Evolutionary conservation across 176 grass and related monocot species (phyloP).

Genomic region (Oryza punctata): DNA sequence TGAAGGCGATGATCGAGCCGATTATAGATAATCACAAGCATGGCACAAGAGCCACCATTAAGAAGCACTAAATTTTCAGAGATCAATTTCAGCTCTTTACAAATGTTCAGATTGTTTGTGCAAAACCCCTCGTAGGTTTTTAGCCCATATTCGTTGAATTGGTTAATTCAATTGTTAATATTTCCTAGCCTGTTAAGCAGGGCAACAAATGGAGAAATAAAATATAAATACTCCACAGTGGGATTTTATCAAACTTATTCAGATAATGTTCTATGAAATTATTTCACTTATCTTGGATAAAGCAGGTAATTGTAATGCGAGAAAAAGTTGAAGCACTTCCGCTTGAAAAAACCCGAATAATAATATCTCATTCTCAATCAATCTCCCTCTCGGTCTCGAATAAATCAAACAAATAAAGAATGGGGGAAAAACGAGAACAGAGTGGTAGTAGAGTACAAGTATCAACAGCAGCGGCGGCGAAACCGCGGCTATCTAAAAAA

Average conservation of each 20-base stretch:
- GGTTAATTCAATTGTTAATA: not conserved
- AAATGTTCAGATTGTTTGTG: not conserved
- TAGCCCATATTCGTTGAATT: not conserved
- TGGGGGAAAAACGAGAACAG: not conserved
- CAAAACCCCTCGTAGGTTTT: too few species aligned
- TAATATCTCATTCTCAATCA: conserved; percentile 26
- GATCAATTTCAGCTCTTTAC: not conserved
- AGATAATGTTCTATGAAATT: too few species aligned
- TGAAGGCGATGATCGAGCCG: conserved; percentile 45
- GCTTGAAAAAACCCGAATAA: conserved; percentile 17
- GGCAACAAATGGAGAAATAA: too few species aligned
- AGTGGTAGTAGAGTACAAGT: conserved; percentile 1
- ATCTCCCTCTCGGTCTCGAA: not conserved
- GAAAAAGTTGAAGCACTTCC: not conserved
- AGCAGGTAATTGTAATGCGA: not conserved
- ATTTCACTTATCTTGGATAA: not conserved
- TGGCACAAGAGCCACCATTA: not conserved
- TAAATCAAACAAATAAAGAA: conserved; percentile 34
- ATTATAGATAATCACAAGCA: conserved; percentile 32
- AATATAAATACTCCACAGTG: too few species aligned
- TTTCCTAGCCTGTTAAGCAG: not conserved
- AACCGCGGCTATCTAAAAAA: not conserved
- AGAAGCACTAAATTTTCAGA: not conserved
- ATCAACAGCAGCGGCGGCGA: conserved; percentile 20
- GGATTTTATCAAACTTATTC: too few species aligned